Conservation (phyloP, 805 yeast genomes). For the Starmerella bacillaris region DNA sequence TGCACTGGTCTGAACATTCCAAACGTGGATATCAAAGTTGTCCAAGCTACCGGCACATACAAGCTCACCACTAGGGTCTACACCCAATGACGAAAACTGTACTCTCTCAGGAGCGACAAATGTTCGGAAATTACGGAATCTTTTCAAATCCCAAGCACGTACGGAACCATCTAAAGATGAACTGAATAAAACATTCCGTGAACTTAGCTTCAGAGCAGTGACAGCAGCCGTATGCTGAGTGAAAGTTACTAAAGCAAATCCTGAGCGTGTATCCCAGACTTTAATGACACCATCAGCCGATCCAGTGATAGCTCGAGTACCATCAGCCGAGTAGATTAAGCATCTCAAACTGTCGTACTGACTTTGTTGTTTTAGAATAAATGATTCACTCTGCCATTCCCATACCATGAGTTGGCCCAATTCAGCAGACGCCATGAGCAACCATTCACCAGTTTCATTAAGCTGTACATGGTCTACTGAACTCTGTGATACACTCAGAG, state of each 20-base stretch:
- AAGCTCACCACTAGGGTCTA: constrained; percentile 92
- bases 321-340: constrained; percentile 83
- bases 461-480: constrained; percentile 67
- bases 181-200: constrained; percentile 71
- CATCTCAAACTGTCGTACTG: constrained; percentile 83
- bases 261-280: constrained; percentile 86
- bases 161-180: constrained; percentile 92
- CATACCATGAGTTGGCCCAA: constrained; percentile 89
- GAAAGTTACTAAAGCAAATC: constrained; percentile 82
- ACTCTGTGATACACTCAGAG: constrained; percentile 78
- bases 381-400: constrained; percentile 98
- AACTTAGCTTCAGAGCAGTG: constrained; percentile 72
- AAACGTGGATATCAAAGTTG: constrained; percentile 75
- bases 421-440: constrained; percentile 81
- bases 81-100: constrained; percentile 77
- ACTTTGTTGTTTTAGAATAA: constrained; percentile 88
- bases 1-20: constrained; percentile 96
- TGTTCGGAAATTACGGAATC: constrained; percentile 86
- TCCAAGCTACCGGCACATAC: constrained; percentile 89
- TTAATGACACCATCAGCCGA: constrained; percentile 93
- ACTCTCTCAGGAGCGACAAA: constrained; percentile 80
- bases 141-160: constrained; percentile 86
- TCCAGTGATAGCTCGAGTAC: constrained; percentile 78
- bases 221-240: constrained; percentile 81
- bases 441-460: constrained; percentile 84